Evolutionary conservation across 2,329 filamentous ascomycete genomes (phyloP).

Genomic region (Fusarium foetens): DNA sequence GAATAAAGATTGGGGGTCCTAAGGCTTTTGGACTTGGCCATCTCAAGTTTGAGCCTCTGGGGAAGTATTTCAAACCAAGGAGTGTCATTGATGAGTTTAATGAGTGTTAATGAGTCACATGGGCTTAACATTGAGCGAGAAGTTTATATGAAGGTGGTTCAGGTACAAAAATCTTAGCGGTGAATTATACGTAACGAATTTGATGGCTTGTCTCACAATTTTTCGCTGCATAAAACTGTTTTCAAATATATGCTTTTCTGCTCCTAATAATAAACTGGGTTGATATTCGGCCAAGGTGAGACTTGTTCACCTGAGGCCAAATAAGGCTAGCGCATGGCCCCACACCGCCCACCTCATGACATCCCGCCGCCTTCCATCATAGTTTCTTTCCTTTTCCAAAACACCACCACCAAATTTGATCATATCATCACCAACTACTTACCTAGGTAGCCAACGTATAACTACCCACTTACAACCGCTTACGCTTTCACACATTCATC

Average conservation of each 20-base stretch:
- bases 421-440: not conserved
- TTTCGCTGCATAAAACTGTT: not conserved
- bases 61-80: slow-evolving; percentile 58
- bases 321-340: not conserved
- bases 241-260: not conserved
- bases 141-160: not conserved
- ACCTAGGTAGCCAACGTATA: not conserved
- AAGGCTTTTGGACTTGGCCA: slow-evolving; percentile 60
- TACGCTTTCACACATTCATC: not conserved
- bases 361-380: slow-evolving; percentile 27
- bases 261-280: not conserved
- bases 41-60: slow-evolving; percentile 59
- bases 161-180: not conserved
- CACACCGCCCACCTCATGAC: not conserved
- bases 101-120: not conserved
- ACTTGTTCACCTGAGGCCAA: slow-evolving; percentile 5
- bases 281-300: slow-evolving; percentile 9
- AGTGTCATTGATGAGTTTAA: slow-evolving; percentile 65
- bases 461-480: not conserved
- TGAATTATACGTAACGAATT: no score
- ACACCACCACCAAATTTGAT: not conserved
- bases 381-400: slow-evolving; percentile 10
- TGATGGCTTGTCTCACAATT: not conserved
- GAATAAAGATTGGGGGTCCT: slow-evolving; percentile 61
- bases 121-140: not conserved